phyloP scores from a whole-genome alignment of 345 rosid genomes.

The Kandelia obovata region DNA sequence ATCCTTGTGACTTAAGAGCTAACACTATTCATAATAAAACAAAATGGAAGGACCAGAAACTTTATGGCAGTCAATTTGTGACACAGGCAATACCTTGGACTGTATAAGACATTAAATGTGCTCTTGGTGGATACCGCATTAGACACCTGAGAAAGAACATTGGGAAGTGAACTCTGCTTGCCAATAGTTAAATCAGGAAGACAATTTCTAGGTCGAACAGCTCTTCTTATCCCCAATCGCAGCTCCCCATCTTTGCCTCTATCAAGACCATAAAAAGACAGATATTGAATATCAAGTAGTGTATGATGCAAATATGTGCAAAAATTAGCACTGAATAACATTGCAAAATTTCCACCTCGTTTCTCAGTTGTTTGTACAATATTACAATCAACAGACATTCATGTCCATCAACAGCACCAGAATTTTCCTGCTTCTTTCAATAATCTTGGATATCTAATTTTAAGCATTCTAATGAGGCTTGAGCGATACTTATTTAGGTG shows the following conservation, averaged over 20 bases:
- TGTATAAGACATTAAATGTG: constrained; percentile 66
- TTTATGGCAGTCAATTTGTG: neutral
- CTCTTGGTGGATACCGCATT: constrained; percentile 62
- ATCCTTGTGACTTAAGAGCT: too few species aligned
- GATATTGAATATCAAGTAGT: neutral
- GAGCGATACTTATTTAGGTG: neutral
- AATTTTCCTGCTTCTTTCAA: neutral
- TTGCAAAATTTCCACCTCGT: neutral
- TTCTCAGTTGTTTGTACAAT: neutral
- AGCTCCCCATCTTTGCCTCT: constrained; percentile 80
- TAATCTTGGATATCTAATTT: neutral
- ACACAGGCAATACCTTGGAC: constrained; percentile 63
- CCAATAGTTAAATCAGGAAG: constrained; percentile 63
- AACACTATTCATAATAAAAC: neutral
- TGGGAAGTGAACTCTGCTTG: constrained; percentile 49
- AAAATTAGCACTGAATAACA: neutral
- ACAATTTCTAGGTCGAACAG: constrained; percentile 61
- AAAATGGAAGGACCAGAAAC: neutral
- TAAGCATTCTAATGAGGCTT: neutral
- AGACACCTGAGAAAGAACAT: constrained; percentile 57
- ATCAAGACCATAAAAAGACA: constrained; percentile 14
- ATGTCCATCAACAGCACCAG: neutral
- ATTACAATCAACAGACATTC: neutral
- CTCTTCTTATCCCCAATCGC: constrained; percentile 81
- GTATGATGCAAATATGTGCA: neutral